A percentile compares a stretch with the other conserved stretches of the same genome.
Conservation (phyloP, 371 early-diverging fungal species). For the Lichtheimia ornata region DNA sequence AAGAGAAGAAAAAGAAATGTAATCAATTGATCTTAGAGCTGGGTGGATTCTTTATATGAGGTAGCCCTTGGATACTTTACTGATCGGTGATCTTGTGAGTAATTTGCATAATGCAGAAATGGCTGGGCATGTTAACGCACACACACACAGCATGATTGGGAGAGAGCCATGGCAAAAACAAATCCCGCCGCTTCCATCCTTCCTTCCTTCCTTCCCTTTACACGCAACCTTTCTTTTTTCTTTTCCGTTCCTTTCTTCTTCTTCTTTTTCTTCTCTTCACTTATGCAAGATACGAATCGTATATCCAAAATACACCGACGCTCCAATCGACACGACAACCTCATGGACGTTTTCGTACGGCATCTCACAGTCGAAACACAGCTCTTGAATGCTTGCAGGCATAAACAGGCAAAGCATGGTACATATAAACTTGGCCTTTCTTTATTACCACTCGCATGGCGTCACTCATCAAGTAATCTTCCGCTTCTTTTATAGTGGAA, state of each 20-base stretch:
- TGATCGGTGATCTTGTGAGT: no score
- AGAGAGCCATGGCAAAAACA: no score
- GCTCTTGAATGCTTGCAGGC: conserved; percentile 40
- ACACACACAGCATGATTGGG: no score
- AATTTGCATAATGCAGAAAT: no score
- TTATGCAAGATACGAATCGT: conserved; percentile 28
- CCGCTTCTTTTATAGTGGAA: conserved; percentile 23
- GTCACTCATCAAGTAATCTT: neutral
- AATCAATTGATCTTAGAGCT: no score
- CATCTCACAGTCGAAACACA: conserved; percentile 28
- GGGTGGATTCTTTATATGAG: no score
- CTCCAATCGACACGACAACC: conserved; percentile 24
- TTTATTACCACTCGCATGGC: neutral
- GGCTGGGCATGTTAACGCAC: no score
- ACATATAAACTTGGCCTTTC: no score
- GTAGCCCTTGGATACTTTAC: no score
- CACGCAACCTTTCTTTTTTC: conserved; percentile 1
- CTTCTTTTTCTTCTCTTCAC: neutral
- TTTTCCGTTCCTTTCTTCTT: neutral
- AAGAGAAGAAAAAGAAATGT: no score
- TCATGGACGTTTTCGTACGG: conserved; percentile 34
- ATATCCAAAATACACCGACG: conserved; percentile 35
- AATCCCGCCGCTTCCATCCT: no score
- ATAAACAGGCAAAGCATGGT: conserved; percentile 38
- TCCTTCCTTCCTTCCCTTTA: neutral